A percentile compares a stretch with the other conserved stretches of the same genome.
Conservation (phyloP, 2,329 filamentous ascomycete species). For the Cephalotrichum gorgonifer region DNA sequence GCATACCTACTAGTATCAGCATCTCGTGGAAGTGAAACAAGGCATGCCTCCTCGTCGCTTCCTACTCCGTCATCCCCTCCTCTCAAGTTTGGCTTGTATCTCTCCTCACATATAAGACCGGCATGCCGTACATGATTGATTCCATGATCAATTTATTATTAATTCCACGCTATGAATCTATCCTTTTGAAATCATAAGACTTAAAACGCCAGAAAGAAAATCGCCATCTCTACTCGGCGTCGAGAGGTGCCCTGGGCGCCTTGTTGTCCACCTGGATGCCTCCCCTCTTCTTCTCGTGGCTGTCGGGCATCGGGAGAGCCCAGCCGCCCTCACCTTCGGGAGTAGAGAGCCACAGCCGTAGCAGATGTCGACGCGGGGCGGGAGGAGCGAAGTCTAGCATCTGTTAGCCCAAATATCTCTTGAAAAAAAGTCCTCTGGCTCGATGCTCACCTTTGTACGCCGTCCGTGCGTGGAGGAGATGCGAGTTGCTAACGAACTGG, state of each 20-base stretch:
- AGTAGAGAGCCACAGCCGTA: conserved; percentile 76
- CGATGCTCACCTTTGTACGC: conserved; percentile 46
- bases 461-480: conserved; percentile 73
- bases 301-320: conserved; percentile 74
- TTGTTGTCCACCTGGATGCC: conserved; percentile 82
- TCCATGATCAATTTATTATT: too few species aligned
- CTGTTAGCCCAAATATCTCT: neutral
- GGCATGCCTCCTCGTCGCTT: too few species aligned
- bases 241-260: conserved; percentile 61
- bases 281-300: conserved; percentile 73
- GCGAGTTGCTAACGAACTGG: conserved; percentile 72
- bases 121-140: too few species aligned
- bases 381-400: conserved; percentile 46
- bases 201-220: neutral
- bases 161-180: too few species aligned
- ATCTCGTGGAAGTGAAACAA: too few species aligned
- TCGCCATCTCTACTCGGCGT: conserved; percentile 54
- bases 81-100: too few species aligned
- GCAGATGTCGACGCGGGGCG: conserved; percentile 62
- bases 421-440: neutral
- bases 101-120: too few species aligned
- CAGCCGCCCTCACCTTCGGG: conserved; percentile 77
- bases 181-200: neutral
- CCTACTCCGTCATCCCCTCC: too few species aligned
- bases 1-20: too few species aligned